These are phyloP conservation scores for Diaporthe caulivora DNA, from an alignment of 2,329 filamentous ascomycete species.

Conservation along the genomic window DNA sequence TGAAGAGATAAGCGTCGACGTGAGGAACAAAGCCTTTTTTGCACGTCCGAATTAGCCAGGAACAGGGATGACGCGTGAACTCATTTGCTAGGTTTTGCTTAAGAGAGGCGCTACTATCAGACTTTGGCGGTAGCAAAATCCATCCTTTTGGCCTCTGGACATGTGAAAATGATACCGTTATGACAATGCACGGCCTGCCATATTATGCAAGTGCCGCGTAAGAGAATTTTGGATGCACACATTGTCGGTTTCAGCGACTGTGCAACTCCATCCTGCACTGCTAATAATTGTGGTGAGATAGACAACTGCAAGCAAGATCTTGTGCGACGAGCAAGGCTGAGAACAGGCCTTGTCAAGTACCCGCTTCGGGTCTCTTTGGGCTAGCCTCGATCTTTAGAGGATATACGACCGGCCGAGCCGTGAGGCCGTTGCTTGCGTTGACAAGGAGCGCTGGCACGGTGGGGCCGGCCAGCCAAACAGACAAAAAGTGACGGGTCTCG, in stretches of 20 bases:
- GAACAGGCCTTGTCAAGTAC: neutral
- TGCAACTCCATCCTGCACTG: neutral
- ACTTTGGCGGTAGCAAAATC: neutral
- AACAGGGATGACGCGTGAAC: slow-evolving; percentile 15
- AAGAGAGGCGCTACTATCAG: slow-evolving; percentile 9
- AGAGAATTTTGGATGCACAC: neutral
- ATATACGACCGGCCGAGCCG: slow-evolving; percentile 25
- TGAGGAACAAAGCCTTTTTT: slow-evolving; percentile 9
- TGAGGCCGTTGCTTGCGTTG: slow-evolving; percentile 3
- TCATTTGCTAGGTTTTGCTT: slow-evolving; percentile 9
- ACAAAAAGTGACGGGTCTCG: neutral
- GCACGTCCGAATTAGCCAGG: slow-evolving; percentile 6
- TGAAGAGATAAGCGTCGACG: neutral
- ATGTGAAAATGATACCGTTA: slow-evolving; percentile 20
- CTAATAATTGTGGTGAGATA: neutral
- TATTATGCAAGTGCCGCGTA: neutral
- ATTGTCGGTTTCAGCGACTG: neutral
- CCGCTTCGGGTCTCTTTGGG: neutral
- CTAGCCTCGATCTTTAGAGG: slow-evolving; percentile 20
- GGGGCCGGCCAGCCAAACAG: slow-evolving; percentile 13
- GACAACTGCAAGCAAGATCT: slow-evolving; percentile 24
- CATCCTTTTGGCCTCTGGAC: neutral
- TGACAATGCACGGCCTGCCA: neutral
- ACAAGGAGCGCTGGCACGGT: slow-evolving; percentile 18
- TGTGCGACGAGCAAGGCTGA: slow-evolving; percentile 28